Percentiles rank a stretch among this genome's conserved stretches.
phyloP scores from a whole-genome alignment of 331 rosid genomes.

The Malus hybrid region DNA sequence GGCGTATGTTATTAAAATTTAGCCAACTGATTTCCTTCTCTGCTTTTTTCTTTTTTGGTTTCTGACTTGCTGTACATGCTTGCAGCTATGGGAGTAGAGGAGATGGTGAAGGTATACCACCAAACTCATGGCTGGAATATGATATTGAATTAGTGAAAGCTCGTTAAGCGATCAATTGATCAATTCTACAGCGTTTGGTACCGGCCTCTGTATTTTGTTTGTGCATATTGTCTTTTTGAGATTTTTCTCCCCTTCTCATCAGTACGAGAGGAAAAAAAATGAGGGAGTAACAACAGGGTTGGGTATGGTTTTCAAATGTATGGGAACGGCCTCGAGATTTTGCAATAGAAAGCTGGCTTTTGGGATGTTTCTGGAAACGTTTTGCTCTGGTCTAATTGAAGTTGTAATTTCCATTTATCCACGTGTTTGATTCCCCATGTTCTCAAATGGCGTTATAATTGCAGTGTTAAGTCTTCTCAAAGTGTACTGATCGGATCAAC shows the following conservation, averaged over 20 bases:
- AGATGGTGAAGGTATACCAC: conserved; percentile 39
- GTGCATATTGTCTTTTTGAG: not conserved
- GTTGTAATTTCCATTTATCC: no score
- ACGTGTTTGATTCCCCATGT: no score
- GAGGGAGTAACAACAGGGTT: not conserved
- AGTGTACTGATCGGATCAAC: no score
- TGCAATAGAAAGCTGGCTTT: not conserved
- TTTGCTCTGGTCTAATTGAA: not conserved
- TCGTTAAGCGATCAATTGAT: conserved; percentile 22
- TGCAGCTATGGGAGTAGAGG: conserved; percentile 53
- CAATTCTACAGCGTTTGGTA: not conserved
- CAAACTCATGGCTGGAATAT: conserved; percentile 70
- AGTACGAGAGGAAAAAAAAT: not conserved
- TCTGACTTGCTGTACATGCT: conserved; percentile 6
- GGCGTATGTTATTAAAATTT: conserved; percentile 45
- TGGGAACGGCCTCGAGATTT: not conserved
- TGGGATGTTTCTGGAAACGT: not conserved
- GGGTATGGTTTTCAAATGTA: not conserved
- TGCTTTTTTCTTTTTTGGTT: not conserved
- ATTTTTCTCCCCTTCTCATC: not conserved
- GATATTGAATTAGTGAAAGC: conserved; percentile 68
- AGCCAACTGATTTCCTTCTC: not conserved
- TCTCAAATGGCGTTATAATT: no score
- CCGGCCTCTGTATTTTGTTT: not conserved
- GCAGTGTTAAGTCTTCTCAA: no score